phyloP scores from a whole-genome alignment of 768 basidiomycete genomes.

The Tylopilus balloui region DNA sequence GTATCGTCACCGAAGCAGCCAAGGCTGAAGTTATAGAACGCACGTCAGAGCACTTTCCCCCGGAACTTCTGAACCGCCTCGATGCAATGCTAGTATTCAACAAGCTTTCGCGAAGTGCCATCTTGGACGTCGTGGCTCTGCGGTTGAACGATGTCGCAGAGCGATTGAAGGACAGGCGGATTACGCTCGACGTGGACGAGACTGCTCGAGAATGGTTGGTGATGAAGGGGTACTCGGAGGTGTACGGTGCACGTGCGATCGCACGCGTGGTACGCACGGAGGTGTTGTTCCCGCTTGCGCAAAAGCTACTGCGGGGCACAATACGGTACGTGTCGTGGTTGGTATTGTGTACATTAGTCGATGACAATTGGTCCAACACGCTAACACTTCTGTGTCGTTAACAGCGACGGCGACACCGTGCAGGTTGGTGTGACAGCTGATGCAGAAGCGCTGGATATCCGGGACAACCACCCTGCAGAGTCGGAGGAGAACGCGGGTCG shows the following conservation, averaged over 20 bases:
- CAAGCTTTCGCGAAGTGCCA: slow-evolving; percentile 70
- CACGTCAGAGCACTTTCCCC: slow-evolving; percentile 79
- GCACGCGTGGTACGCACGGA: slow-evolving; percentile 80
- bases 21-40: slow-evolving; percentile 66
- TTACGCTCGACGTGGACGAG: slow-evolving; percentile 65
- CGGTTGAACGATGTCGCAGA: slow-evolving; percentile 70
- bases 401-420: slow-evolving; percentile 62
- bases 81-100: slow-evolving; percentile 89
- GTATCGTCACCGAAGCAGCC: slow-evolving; percentile 59
- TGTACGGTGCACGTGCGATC: slow-evolving; percentile 86
- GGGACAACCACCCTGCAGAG: slow-evolving; percentile 60
- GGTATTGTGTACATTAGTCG: not conserved
- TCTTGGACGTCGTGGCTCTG: slow-evolving; percentile 74
- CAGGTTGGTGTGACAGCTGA: slow-evolving; percentile 46
- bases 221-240: slow-evolving; percentile 71
- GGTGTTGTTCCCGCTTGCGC: slow-evolving; percentile 79
- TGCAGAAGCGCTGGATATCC: slow-evolving; percentile 44
- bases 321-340: slow-evolving; percentile 48
- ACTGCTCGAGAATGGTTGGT: slow-evolving; percentile 66
- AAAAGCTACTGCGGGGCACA: slow-evolving; percentile 73
- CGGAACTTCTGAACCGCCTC: slow-evolving; percentile 85
- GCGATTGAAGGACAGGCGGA: slow-evolving; percentile 59
- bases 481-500: slow-evolving; percentile 10
- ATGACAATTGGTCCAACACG: not conserved
- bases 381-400: not conserved